These are phyloP conservation scores for Microdochium nivale DNA, from an alignment of 2,329 filamentous ascomycete species.

Conservation along the genomic window DNA sequence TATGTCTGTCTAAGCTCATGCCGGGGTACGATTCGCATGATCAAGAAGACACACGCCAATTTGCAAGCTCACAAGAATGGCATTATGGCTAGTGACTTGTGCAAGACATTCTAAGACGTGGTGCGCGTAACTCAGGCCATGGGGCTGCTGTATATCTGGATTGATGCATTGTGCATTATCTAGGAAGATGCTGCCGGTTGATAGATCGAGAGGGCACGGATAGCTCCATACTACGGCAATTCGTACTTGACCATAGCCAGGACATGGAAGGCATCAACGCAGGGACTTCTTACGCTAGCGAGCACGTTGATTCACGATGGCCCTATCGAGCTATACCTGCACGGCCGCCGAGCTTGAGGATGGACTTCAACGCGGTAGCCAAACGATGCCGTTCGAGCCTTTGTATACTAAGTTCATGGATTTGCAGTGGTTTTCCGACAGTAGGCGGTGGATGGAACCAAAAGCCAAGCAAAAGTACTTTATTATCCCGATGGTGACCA, in stretches of 20 bases:
- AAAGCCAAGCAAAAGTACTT: not conserved
- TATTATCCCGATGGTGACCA: not conserved
- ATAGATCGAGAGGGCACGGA: conserved; percentile 11
- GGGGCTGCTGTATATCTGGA: conserved; percentile 18
- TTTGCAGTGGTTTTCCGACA: not conserved
- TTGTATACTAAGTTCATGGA: not conserved
- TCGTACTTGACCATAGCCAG: conserved; percentile 10
- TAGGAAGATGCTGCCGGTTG: conserved; percentile 17
- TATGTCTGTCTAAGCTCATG: conserved; percentile 3
- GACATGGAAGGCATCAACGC: conserved; percentile 1
- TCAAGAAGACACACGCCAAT: conserved; percentile 4
- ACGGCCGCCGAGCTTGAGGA: not conserved
- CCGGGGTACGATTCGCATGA: conserved; percentile 4
- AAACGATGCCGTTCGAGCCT: not conserved
- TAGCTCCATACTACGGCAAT: conserved; percentile 9
- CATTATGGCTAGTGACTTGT: conserved; percentile 5
- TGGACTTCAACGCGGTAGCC: not conserved
- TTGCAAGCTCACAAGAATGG: not conserved
- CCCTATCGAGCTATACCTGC: not conserved
- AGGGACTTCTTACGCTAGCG: conserved; percentile 1
- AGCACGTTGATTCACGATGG: not conserved
- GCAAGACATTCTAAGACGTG: conserved; percentile 15
- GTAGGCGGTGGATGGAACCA: not conserved
- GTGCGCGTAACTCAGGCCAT: conserved; percentile 15
- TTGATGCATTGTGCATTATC: conserved; percentile 22